phyloP scores from a whole-genome alignment of 441 rosid genomes.

The Pelargonium cotyledonis region DNA sequence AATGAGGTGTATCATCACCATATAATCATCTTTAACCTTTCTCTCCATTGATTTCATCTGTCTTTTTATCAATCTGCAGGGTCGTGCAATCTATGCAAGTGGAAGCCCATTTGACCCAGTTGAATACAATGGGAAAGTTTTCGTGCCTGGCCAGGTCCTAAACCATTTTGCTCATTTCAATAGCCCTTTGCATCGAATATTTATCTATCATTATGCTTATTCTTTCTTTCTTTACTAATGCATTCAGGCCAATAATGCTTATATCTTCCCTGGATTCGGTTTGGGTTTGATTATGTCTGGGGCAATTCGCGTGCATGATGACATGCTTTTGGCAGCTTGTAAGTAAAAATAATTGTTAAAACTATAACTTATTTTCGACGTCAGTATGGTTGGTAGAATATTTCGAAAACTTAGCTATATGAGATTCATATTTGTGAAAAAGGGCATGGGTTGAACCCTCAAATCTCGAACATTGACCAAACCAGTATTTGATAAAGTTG shows the following conservation, averaged over 20 bases:
- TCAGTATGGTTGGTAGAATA: too few species aligned
- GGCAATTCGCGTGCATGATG: slow-evolving; percentile 83
- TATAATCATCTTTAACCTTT: neutral
- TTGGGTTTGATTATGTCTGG: slow-evolving; percentile 87
- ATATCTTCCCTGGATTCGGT: slow-evolving; percentile 95
- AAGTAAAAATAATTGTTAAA: slow-evolving; percentile 28
- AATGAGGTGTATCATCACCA: neutral
- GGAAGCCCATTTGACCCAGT: slow-evolving; percentile 65
- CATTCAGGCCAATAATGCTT: slow-evolving; percentile 87
- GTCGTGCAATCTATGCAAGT: slow-evolving; percentile 87
- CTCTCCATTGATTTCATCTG: neutral
- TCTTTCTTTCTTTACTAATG: slow-evolving; percentile 10
- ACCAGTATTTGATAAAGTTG: too few species aligned
- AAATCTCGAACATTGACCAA: too few species aligned
- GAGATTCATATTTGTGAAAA: too few species aligned
- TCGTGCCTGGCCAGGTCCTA: slow-evolving; percentile 79
- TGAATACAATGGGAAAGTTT: slow-evolving; percentile 62
- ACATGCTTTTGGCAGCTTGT: slow-evolving; percentile 97
- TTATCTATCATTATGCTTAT: neutral
- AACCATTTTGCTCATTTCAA: slow-evolving; percentile 12
- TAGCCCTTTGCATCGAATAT: slow-evolving; percentile 2
- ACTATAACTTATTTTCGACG: neutral
- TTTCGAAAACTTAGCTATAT: too few species aligned
- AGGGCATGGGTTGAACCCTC: too few species aligned
- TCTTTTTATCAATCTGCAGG: slow-evolving; percentile 37